Evolutionary conservation across 768 basidiomycete species (phyloP), one percentile per base, ranked within the genome.

Genomic region (Hygrophorus pudorinus): DNA sequence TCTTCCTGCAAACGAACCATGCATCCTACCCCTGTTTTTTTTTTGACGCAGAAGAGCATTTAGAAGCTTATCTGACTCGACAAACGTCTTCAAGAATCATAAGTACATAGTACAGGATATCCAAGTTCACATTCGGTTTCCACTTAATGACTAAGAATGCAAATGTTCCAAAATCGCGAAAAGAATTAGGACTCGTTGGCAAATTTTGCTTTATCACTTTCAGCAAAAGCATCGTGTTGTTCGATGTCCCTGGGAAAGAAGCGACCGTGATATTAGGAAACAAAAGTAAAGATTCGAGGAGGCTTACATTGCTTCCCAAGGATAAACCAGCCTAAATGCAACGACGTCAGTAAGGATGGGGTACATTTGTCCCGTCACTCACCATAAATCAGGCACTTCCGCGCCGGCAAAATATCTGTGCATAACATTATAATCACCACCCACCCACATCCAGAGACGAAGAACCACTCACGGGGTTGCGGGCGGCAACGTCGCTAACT

Each of bases 401-500:
- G 72, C 78, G 14, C 92, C 91, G 16, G 79, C 71, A 53, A 80
- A 97, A 64, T 96, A 98, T 34, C 78, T 73, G 47, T 57, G 57
- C 21, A 34, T 41, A 41, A 27, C 34, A 33, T 33, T 34, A 42
- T 41, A 38, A 37, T 42, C 20, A 29, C 17, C 24, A 13, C 24
- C 12, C 10, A 10, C 18, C 5, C 13, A 14, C 4, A 33, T 21
- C 11, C 3, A 14, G 21, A 33, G n/a, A 18, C 44, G 28, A 30
- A 40, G 38, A 33, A 46, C 40, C 33, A 38, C 78, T 58, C 57
- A 89, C 85, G 72, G 75, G 20, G 72, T 68, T 47, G 76, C 75
- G 1, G 68, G 53, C 2, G 91, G 86, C 30, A 99, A 65, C 36
- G 76, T 64, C 20, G 79, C 92, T 29, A 80, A 59, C 66, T 99